phyloP scores from a whole-genome alignment of 768 basidiomycete species.

The Hemileccinum rubropunctum region DNA sequence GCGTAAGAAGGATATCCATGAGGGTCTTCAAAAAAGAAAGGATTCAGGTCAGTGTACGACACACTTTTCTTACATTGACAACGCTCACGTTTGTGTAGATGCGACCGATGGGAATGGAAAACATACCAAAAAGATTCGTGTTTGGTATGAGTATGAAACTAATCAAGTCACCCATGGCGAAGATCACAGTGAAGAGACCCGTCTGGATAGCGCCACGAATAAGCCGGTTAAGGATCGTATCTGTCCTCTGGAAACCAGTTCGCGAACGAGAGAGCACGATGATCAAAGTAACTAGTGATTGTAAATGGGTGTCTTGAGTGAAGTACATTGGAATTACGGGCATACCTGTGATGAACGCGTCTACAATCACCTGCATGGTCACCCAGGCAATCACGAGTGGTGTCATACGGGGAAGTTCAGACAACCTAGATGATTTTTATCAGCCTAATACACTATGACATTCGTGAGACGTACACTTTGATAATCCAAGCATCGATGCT shows the following conservation, averaged over 20 bases:
- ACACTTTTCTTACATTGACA: background rate
- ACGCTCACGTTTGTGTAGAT: slow-evolving; percentile 46
- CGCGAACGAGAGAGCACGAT: slow-evolving; percentile 39
- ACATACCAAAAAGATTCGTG: slow-evolving; percentile 36
- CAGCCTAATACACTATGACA: background rate
- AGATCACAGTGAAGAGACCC: slow-evolving; percentile 48
- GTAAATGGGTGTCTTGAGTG: background rate
- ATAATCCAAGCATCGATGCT: slow-evolving; percentile 44
- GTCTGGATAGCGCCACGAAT: slow-evolving; percentile 57
- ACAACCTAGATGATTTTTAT: slow-evolving; percentile 29
- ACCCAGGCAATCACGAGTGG: slow-evolving; percentile 48
- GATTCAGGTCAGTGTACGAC: too few species aligned
- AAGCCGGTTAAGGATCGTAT: slow-evolving; percentile 51
- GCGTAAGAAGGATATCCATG: too few species aligned
- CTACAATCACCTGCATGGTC: slow-evolving; percentile 42
- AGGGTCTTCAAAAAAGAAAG: too few species aligned
- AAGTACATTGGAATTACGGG: too few species aligned
- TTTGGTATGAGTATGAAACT: slow-evolving; percentile 26
- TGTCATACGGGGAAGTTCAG: slow-evolving; percentile 39
- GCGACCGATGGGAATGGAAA: slow-evolving; percentile 39
- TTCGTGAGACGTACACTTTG: slow-evolving; percentile 30
- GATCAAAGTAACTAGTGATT: slow-evolving; percentile 17
- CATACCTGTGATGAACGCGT: slow-evolving; percentile 44
- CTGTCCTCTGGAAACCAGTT: slow-evolving; percentile 54
- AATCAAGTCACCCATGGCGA: slow-evolving; percentile 50